phyloP scores from a whole-genome alignment of 2,329 filamentous ascomycete species.

The Berkeleyomyces basicola region DNA sequence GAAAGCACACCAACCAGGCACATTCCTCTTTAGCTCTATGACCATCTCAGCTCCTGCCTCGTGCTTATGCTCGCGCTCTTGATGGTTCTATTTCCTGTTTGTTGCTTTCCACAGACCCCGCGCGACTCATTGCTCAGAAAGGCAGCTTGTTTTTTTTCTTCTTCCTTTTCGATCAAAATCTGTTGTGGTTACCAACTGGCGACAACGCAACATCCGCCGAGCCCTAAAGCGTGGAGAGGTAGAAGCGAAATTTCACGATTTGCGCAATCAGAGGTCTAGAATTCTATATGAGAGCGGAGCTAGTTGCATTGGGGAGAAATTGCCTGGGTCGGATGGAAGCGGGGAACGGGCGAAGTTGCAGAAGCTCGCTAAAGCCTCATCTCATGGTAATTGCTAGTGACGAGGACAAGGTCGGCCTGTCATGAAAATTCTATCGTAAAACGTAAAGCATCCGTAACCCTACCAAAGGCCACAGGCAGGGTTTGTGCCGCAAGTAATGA shows the following conservation, averaged over 20 bases:
- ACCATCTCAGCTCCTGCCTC: background rate
- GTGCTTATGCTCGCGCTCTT: background rate
- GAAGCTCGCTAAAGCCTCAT: background rate
- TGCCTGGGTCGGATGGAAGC: background rate
- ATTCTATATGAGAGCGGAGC: background rate
- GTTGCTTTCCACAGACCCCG: background rate
- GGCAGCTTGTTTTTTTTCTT: background rate
- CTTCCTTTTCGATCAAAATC: background rate
- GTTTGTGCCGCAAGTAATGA: background rate
- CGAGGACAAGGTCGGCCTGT: background rate
- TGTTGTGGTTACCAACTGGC: background rate
- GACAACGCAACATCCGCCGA: background rate
- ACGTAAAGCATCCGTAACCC: background rate
- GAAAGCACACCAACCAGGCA: too few relatives aligned
- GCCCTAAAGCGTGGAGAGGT: background rate
- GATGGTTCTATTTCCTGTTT: too few relatives aligned
- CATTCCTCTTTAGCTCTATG: too few relatives aligned
- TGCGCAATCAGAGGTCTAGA: background rate
- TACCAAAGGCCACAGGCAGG: background rate
- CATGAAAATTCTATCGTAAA: background rate
- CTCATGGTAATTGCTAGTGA: background rate
- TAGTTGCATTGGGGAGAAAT: background rate
- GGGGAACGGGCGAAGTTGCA: background rate
- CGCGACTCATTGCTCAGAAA: background rate
- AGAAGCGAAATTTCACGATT: conserved; percentile 1